Base-by-base conservation (phyloP, 306 rosid species). In the Cicer pinnatifidum region DNA sequence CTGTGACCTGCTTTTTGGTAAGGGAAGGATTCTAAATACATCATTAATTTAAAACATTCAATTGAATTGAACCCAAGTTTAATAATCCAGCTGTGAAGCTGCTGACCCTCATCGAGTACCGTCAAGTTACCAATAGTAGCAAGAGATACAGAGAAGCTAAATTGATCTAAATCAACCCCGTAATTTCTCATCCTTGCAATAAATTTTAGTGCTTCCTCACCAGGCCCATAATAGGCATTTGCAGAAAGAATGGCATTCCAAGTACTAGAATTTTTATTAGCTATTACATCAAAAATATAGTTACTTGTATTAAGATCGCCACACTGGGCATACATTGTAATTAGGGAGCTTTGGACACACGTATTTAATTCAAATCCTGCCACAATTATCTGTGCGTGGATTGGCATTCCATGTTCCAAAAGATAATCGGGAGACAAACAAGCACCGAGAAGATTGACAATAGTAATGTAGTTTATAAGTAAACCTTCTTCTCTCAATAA, bases 161-260 rank as follows among this genome's bases (percentile, higher is more conserved):
- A 91, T 74, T 91, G 96, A 88, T 94, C 97, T 15, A 89, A 83
- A 54, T 70, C 72, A 51, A 88, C 43, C 63, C 90, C 95, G 23
- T 75, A 76, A 59, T 66, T 69, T 79, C 85, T 85, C 96, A 91
- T 94, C 76, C 75, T 84, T 73, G 71, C 66, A 53, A 86, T 68
- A 74, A 85, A 87, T 80, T 87, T 88, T 56, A 89, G 73, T 75
- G 96, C 96, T 79, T 91, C 93, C 80, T 91, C 96, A 48, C 90
- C 96, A 23, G 75, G 83, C 16, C 96, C 91, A 73, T 75, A 71
- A 80, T 81, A 87, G 75, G 92, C 89, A 88, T 89, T 86, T 65
- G 96, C 95, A 60, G 98, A 80, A 63, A 94, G 78, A 72, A 91
- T 82, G 38, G 98, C 89, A 83, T 94, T 94, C 98, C 98, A 91